Conservation (phyloP, 2,329 filamentous ascomycete genomes). For the Aspergillus jensenii region DNA sequence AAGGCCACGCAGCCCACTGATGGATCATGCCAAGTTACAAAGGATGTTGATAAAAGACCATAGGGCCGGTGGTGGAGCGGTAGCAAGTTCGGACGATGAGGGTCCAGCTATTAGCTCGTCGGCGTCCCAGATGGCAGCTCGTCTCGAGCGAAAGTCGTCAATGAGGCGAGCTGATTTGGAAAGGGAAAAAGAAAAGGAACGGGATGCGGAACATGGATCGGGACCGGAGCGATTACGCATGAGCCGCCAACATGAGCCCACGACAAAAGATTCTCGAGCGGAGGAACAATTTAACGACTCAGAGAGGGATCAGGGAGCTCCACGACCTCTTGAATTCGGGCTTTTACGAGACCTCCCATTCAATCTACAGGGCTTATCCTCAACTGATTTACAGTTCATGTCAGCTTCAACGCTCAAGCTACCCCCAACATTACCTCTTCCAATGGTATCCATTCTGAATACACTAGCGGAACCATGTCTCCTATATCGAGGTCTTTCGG, state of each 20-base stretch:
- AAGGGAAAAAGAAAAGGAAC: slow-evolving; percentile 15
- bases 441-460: slow-evolving; percentile 82
- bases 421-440: slow-evolving; percentile 75
- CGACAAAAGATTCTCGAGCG: slow-evolving; percentile 15
- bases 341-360: slow-evolving; percentile 82
- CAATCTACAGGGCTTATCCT: slow-evolving; percentile 88
- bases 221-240: slow-evolving; percentile 15
- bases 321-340: slow-evolving; percentile 63
- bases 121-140: slow-evolving; percentile 36
- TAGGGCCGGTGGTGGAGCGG: slow-evolving; percentile 20
- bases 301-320: slow-evolving; percentile 45
- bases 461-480: slow-evolving; percentile 89
- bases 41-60: slow-evolving; percentile 35
- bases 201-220: slow-evolving; percentile 19
- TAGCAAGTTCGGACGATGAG: slow-evolving; percentile 34
- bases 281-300: slow-evolving; percentile 18
- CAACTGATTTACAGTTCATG: slow-evolving; percentile 76
- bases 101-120: slow-evolving; percentile 43
- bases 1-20: slow-evolving; percentile 37
- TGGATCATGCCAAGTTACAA: slow-evolving; percentile 40
- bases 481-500: slow-evolving; percentile 77
- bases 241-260: slow-evolving; percentile 21
- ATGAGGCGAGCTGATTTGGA: slow-evolving; percentile 22
- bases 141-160: slow-evolving; percentile 27
- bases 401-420: slow-evolving; percentile 70